phyloP scores from a whole-genome alignment of 1,139 yeast species.

The Arxiozyma telluris region DNA sequence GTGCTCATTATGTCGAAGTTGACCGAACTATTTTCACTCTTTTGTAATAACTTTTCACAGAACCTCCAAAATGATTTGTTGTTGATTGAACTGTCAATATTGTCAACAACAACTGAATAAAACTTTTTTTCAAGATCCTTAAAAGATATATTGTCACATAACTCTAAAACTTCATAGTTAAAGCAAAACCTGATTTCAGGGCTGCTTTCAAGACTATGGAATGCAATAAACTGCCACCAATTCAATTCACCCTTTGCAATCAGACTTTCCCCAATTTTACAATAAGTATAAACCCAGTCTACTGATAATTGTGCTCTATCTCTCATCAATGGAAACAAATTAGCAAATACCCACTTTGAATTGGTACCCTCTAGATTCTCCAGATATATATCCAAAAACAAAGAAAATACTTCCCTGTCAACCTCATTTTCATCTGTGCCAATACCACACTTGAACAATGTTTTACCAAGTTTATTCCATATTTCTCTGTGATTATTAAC shows the following conservation, averaged over 20 bases:
- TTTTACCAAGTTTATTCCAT: neutral
- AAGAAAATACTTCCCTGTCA: neutral
- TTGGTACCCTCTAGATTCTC: slow-evolving; percentile 14
- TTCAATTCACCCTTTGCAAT: slow-evolving; percentile 16
- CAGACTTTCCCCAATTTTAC: slow-evolving; percentile 19
- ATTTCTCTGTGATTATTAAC: neutral
- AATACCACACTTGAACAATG: neutral
- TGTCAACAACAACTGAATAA: slow-evolving; percentile 13
- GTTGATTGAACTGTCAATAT: slow-evolving; percentile 5
- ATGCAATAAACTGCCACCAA: slow-evolving; percentile 28
- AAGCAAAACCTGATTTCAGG: slow-evolving; percentile 13
- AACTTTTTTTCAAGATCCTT: slow-evolving; percentile 16
- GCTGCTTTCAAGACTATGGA: slow-evolving; percentile 16
- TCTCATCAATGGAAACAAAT: slow-evolving; percentile 19
- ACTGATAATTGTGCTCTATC: slow-evolving; percentile 10
- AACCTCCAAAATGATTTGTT: slow-evolving; percentile 11
- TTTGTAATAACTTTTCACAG: neutral
- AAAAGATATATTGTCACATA: slow-evolving; percentile 22
- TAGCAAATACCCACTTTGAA: slow-evolving; percentile 20
- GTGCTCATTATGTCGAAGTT: slow-evolving; percentile 9
- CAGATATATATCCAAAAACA: slow-evolving; percentile 9
- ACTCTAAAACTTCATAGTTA: slow-evolving; percentile 12
- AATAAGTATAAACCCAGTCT: slow-evolving; percentile 20
- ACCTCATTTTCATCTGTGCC: neutral
- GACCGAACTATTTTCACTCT: neutral